Conservation (phyloP, 441 rosid genomes). For the Pelargonium myrrhifolium region DNA sequence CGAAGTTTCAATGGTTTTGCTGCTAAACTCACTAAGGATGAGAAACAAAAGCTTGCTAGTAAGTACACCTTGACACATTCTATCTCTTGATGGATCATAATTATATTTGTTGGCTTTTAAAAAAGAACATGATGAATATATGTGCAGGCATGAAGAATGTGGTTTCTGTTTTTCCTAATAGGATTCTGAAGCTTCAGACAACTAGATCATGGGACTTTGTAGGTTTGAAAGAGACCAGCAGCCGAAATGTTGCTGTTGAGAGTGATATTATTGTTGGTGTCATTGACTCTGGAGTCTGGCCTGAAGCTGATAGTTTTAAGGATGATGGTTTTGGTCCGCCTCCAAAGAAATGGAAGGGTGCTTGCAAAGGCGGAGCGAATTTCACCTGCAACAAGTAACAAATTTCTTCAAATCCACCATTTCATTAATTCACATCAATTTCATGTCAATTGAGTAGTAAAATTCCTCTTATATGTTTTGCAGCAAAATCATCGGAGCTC, state of each 20-base stretch:
- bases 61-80: not conserved
- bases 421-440: too few species aligned
- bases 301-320: conserved; percentile 32
- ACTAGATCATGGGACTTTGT: conserved; percentile 53
- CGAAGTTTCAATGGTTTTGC: conserved; percentile 51
- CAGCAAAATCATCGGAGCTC: too few species aligned
- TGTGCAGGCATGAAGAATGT: conserved; percentile 34
- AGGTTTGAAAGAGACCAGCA: conserved; percentile 24
- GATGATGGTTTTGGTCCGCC: conserved; percentile 44
- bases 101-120: too few species aligned
- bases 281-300: conserved; percentile 39
- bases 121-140: too few species aligned
- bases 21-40: conserved; percentile 31
- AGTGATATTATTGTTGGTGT: conserved; percentile 36
- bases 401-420: too few species aligned
- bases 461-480: too few species aligned
- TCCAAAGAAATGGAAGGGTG: conserved; percentile 54
- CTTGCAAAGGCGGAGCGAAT: conserved; percentile 35
- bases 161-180: conserved; percentile 45
- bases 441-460: too few species aligned
- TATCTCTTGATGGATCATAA: too few species aligned
- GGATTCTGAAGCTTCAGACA: conserved; percentile 32
- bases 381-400: too few species aligned
- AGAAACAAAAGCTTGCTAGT: conserved; percentile 25
- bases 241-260: conserved; percentile 13